Conservation (phyloP, 2,329 filamentous ascomycete genomes). For the Capronia americana region DNA sequence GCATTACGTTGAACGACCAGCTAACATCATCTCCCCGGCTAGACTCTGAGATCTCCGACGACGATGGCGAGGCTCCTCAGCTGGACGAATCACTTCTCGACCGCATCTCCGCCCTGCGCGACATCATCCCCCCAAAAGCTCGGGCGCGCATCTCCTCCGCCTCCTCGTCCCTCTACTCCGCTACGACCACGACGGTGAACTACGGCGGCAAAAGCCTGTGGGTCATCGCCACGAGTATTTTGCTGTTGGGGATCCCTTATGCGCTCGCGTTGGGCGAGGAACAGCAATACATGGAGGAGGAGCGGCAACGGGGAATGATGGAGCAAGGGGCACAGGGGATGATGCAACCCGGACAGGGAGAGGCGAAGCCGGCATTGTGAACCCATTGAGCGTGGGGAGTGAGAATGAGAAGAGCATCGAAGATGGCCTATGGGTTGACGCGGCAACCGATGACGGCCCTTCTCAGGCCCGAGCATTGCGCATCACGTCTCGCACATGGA, state of each 20-base stretch:
- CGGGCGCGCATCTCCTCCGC: conserved; percentile 71
- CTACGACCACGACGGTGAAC: conserved; percentile 54
- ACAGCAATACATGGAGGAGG: conserved; percentile 96
- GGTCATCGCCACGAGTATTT: conserved; percentile 86
- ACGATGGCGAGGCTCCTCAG: conserved; percentile 68
- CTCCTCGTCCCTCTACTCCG: conserved; percentile 53
- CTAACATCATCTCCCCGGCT: conserved; percentile 31
- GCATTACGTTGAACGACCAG: not conserved
- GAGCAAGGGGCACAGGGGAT: conserved; percentile 65
- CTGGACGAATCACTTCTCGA: conserved; percentile 69
- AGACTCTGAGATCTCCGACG: conserved; percentile 86
- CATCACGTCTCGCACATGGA: not conserved
- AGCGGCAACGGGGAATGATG: conserved; percentile 95
- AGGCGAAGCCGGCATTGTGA: conserved; percentile 36
- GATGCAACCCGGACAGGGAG: conserved; percentile 27
- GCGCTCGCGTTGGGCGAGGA: conserved; percentile 93
- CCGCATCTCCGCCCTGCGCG: conserved; percentile 73
- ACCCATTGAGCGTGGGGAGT: not conserved
- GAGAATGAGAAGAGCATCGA: not conserved
- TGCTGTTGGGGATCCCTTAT: conserved; percentile 91
- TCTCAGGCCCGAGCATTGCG: not conserved
- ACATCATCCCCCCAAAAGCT: conserved; percentile 76
- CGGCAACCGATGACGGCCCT: not conserved
- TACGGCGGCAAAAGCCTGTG: conserved; percentile 88
- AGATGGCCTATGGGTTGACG: not conserved